Evolutionary conservation across 1,284 basidiomycete species (phyloP).

Genomic region (Salmacisia buchloeana): DNA sequence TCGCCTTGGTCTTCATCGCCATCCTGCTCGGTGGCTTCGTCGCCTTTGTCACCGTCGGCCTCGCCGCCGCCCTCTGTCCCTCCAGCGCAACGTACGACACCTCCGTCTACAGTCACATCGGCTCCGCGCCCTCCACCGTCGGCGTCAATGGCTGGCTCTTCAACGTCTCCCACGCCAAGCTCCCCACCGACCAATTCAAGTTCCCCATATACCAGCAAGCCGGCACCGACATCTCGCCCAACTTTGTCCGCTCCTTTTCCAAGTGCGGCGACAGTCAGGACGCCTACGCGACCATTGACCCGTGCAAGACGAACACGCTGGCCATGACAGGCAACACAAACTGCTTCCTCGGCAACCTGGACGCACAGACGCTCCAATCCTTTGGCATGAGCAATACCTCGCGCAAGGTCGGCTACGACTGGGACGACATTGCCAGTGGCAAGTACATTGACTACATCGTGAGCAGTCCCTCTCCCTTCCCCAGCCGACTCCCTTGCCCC

Average conservation of each 20-base stretch:
- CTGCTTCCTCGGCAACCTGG: conserved; percentile 57
- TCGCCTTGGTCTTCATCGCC: conserved; percentile 40
- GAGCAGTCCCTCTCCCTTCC: conserved; percentile 5
- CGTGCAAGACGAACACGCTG: conserved; percentile 56
- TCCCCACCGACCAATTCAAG: conserved; percentile 44
- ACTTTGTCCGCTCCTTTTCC: conserved; percentile 62
- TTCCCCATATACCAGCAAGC: conserved; percentile 33
- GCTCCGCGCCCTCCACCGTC: conserved; percentile 52
- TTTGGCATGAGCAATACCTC: conserved; percentile 26
- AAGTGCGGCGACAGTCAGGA: conserved; percentile 55
- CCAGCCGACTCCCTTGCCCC: conserved; percentile 51
- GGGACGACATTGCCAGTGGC: conserved; percentile 36
- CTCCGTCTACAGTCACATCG: conserved; percentile 23
- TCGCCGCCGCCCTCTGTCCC: conserved; percentile 87
- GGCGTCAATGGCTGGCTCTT: conserved; percentile 73
- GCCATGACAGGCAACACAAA: conserved; percentile 50
- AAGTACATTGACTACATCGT: conserved; percentile 29
- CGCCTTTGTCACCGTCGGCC: conserved; percentile 89
- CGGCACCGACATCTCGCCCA: conserved; percentile 81
- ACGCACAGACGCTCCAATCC: conserved; percentile 17
- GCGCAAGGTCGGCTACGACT: conserved; percentile 38
- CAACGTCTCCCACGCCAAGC: conserved; percentile 62
- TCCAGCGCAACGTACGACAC: conserved; percentile 45
- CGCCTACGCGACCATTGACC: conserved; percentile 65
- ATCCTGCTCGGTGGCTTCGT: conserved; percentile 66